A percentile compares a stretch with the other conserved stretches of the same genome.
Evolutionary conservation across 805 yeast species (phyloP).

Genomic region (Candida palmyrensis): DNA sequence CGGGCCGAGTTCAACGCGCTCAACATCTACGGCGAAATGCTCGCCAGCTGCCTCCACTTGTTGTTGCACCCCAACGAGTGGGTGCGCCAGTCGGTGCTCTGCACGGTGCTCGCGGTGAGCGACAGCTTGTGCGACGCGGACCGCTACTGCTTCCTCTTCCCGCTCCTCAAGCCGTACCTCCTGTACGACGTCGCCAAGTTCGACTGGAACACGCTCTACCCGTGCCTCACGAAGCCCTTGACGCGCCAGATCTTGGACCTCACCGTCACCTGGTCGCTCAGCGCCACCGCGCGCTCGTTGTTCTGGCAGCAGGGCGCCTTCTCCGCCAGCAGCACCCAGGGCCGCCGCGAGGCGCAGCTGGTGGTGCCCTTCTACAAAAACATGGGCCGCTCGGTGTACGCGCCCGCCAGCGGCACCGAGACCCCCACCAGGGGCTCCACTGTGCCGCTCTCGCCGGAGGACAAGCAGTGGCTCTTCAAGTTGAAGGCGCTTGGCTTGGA

Average conservation of each 20-base stretch:
- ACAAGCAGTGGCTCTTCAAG: conserved; percentile 67
- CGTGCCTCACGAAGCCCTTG: conserved; percentile 64
- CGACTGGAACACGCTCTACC: conserved; percentile 58
- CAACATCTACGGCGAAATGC: conserved; percentile 32
- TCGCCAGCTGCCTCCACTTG: conserved; percentile 42
- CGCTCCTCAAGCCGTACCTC: conserved; percentile 70
- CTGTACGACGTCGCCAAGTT: conserved; percentile 71
- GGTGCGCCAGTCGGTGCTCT: conserved; percentile 66
- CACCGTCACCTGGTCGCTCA: conserved; percentile 66
- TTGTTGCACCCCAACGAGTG: conserved; percentile 83
- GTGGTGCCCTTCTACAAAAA: not conserved
- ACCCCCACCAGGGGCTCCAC: conserved; percentile 11
- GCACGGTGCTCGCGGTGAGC: conserved; percentile 58
- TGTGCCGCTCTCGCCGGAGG: conserved; percentile 52
- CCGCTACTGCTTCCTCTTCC: conserved; percentile 75
- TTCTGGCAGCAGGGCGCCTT: conserved; percentile 61
- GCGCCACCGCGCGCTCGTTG: conserved; percentile 54
- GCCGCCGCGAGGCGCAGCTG: not conserved
- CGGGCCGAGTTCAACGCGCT: conserved; percentile 32
- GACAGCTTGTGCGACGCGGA: conserved; percentile 69
- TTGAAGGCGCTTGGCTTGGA: conserved; percentile 68
- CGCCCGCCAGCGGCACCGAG: conserved; percentile 12
- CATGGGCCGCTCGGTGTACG: conserved; percentile 30
- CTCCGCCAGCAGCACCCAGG: not conserved
- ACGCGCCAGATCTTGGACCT: conserved; percentile 60